Percentiles rank a stretch among this genome's conserved stretches.
phyloP scores from a whole-genome alignment of 1,284 basidiomycete genomes.

The Boletellus deceptivus region DNA sequence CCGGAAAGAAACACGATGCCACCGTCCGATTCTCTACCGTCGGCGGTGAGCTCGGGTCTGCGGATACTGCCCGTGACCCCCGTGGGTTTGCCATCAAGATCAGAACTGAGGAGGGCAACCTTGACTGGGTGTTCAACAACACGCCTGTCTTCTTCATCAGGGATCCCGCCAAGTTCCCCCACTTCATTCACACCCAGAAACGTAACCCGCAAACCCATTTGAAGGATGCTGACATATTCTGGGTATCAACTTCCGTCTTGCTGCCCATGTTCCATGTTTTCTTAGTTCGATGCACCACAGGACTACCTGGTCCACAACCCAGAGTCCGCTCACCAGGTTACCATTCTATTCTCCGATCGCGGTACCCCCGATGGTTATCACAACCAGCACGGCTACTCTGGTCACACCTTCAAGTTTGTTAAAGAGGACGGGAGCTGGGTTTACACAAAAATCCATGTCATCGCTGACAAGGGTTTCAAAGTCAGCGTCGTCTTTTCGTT shows the following conservation, averaged over 20 bases:
- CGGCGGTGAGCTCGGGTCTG: conserved; percentile 83
- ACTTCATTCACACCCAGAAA: conserved; percentile 96
- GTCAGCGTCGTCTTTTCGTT: conserved; percentile 28
- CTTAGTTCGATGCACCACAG: conserved; percentile 37
- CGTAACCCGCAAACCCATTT: conserved; percentile 87
- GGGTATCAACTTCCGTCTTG: conserved; percentile 44
- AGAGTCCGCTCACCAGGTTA: conserved; percentile 87
- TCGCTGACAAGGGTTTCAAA: conserved; percentile 77
- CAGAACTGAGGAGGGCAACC: conserved; percentile 85
- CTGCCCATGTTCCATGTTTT: neutral
- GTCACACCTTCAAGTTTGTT: conserved; percentile 90
- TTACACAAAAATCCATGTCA: conserved; percentile 82
- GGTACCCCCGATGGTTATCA: conserved; percentile 87
- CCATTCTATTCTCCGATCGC: conserved; percentile 89
- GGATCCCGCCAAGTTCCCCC: conserved; percentile 82
- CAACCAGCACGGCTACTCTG: conserved; percentile 86
- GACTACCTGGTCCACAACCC: conserved; percentile 92
- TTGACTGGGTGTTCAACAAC: conserved; percentile 92
- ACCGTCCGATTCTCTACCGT: conserved; percentile 88
- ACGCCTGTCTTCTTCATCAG: conserved; percentile 89
- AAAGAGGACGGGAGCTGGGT: conserved; percentile 80
- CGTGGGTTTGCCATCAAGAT: conserved; percentile 93
- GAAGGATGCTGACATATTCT: conserved; percentile 80
- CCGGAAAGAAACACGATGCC: conserved; percentile 68
- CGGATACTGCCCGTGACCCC: conserved; percentile 90